Base-by-base conservation (phyloP, 2,329 filamentous ascomycete genomes). In the Decorospora gaudefroyi region DNA sequence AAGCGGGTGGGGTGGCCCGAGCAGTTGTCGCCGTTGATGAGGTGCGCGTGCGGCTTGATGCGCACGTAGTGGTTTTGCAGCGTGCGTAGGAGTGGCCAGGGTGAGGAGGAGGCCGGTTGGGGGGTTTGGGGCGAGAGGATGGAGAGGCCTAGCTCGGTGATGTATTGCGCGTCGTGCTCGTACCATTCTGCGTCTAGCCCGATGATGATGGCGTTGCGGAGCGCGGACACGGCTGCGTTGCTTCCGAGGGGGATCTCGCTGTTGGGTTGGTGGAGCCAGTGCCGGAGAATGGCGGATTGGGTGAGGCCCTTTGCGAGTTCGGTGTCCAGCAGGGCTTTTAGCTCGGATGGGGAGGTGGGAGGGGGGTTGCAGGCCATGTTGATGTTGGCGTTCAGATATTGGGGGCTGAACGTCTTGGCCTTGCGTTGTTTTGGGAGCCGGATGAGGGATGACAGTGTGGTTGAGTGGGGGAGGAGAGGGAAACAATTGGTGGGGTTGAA, bases 141-240 rank as follows among this genome's bases (percentile, higher is more conserved):
- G 4, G 46, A 46, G 7, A 55, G 13, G 1, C 57, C 57, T 3
- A 61, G 21, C 21, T 61, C 57, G 1, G 57, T 61, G 25, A 57
- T 46, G 15, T 38, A 21, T 1, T 22, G 12, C 0, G 31, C n/a
- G 13, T 42, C 42, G 7, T 50, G 38, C 27, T 59, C 53, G 16
- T 32, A 59, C 55, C 53, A 61, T 21, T 61, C 57, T 2, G 35
- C 42, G 19, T 59, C 55, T 4, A 55, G 16, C 2, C 44, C 46
- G 3, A 61, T 35, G 7, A 61, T 41, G 5, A 57, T 23, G 2
- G 53, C 50, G 11, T 56, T 29, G 12, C 23, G 42, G 12, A 49
- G 41, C 3, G 23, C 13, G 4, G 16, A 4, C 11, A 21, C 27
- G 11, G 35, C 29, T 10, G 30, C 19, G 19, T n/a, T 19, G 27